These are phyloP conservation scores for Litchi chinensis DNA, from an alignment of 345 rosid genomes.

Conservation along the genomic window DNA sequence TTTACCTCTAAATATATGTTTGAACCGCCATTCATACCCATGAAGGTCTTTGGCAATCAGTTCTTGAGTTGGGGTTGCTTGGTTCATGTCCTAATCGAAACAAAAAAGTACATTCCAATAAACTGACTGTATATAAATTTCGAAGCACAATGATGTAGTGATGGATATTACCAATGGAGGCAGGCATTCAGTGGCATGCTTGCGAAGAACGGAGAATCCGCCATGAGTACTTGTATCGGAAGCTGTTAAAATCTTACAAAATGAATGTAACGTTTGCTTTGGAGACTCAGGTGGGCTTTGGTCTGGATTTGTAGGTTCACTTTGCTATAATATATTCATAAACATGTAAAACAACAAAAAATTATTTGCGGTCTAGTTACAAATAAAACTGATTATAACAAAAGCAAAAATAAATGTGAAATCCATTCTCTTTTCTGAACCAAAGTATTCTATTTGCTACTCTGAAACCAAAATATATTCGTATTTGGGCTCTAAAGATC, in stretches of 20 bases:
- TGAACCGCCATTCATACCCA: constrained; percentile 79
- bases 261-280: constrained; percentile 58
- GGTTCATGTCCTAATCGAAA: constrained; percentile 51
- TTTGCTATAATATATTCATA: constrained; percentile 49
- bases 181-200: constrained; percentile 83
- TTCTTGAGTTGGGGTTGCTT: constrained; percentile 67
- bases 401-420: background rate
- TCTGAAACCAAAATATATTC: background rate
- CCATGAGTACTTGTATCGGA: constrained; percentile 97
- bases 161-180: constrained; percentile 58
- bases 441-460: background rate
- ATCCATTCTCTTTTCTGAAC: background rate
- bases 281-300: constrained; percentile 43
- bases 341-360: background rate
- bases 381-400: background rate
- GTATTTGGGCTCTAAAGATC: background rate
- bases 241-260: constrained; percentile 86
- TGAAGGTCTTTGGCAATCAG: constrained; percentile 71
- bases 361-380: background rate
- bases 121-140: background rate
- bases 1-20: constrained; percentile 77
- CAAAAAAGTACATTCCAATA: background rate
- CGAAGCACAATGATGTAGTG: background rate
- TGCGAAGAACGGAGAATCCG: constrained; percentile 88
- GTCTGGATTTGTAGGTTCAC: constrained; percentile 57